Evolutionary conservation across 805 yeast genomes (phyloP), one percentile per base, ranked within the genome.

Genomic region (Tetrapisispora nanseiensis): DNA sequence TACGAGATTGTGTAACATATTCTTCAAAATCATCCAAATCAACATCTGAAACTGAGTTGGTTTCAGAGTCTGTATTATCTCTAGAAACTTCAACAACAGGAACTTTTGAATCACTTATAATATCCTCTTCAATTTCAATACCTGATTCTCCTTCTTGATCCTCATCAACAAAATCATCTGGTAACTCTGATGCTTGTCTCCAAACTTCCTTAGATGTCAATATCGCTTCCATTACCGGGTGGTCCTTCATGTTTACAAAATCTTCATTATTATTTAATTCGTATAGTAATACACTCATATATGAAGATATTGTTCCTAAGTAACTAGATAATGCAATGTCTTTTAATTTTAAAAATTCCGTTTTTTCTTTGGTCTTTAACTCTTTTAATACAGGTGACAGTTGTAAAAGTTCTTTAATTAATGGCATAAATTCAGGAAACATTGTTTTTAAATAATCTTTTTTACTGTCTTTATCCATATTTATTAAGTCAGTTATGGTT

Each of bases 171-270:
- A 47, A 31, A 23, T 54, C 50, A 28, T 55, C 69, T 12, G 72
- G 74, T 28, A 80, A 57, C 46, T 68, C 75, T 37, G 65, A 70
- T 4, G 94, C 95, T 54, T 83, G 89, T 57, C 92, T 75, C 95
- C 96, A 89, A 15, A 85, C 72, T 56, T 90, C 96, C 50, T 94
- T 74, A 3, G 92, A 72, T 41, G 82, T 78, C 41, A 90, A 66
- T 27, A 90, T 80, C 23, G 82, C 75, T 55, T 85, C 87, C 96
- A 92, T 90, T 2, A 90, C 81, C 3, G 90, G 83, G 50, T 83
- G 90, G 43, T 86, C 94, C 52, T 86, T 86, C 82, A 89, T 78
- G 10, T 75, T 65, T 27, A 69, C 59, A 46, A 78, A 74, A 3
- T 71, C 67, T 40, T 77, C 82, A 22, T 76, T 80, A 19, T 67